Evolutionary conservation across 352 stramenopile species (phyloP).

Genomic region (Thalassiosira mediterranea): DNA sequence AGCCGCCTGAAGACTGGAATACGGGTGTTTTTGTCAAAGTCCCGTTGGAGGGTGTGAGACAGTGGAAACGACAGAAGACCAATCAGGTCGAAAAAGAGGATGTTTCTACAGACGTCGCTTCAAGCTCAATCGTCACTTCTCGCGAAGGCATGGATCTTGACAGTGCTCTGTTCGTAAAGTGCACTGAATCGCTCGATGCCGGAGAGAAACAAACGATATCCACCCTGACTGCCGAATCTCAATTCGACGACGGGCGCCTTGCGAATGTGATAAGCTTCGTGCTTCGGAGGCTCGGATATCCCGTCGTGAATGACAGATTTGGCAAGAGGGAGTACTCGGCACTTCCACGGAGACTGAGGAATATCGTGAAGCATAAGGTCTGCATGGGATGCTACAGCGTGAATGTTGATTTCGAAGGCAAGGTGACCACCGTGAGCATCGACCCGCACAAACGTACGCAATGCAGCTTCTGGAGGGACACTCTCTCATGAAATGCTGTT

Average conservation of each 20-base stretch:
- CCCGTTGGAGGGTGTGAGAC: conserved; percentile 24
- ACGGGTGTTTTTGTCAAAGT: conserved; percentile 21
- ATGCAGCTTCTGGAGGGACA: conserved; percentile 26
- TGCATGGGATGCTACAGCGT: conserved; percentile 61
- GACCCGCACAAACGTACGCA: conserved; percentile 36
- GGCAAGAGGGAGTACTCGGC: conserved; percentile 52
- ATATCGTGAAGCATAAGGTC: conserved; percentile 68
- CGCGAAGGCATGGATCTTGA: conserved; percentile 22
- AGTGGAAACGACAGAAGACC: conserved; percentile 40
- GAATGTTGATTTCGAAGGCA: conserved; percentile 11
- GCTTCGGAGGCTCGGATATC: conserved; percentile 56
- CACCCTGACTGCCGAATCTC: conserved; percentile 26
- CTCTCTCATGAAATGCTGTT: not conserved
- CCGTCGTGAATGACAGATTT: conserved; percentile 69
- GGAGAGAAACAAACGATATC: conserved; percentile 11
- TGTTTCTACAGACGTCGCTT: too few species aligned
- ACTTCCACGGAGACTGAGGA: conserved; percentile 59
- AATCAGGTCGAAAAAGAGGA: conserved; percentile 16
- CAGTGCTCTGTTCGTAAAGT: conserved; percentile 29
- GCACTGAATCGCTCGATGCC: conserved; percentile 9
- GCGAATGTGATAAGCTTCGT: conserved; percentile 37
- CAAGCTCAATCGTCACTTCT: conserved; percentile 19
- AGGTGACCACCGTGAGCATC: conserved; percentile 6
- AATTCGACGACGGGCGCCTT: conserved; percentile 40
- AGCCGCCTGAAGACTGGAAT: conserved; percentile 43